phyloP scores from a whole-genome alignment of 805 yeast species.

The Groenewaldozyma salmanticensis region DNA sequence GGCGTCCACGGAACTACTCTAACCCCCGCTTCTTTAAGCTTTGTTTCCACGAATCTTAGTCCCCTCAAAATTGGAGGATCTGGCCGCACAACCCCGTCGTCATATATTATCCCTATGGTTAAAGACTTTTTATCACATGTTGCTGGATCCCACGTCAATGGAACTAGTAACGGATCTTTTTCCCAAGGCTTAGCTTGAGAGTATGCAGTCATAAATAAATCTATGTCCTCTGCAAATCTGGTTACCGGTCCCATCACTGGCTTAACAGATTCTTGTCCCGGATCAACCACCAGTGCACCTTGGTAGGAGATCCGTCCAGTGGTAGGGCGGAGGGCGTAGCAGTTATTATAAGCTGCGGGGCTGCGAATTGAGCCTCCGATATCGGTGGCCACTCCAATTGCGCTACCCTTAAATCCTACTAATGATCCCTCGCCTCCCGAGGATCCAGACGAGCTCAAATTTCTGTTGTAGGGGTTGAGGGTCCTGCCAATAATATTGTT shows the following conservation, averaged over 20 bases:
- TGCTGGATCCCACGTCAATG: constrained; percentile 11
- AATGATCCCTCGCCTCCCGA: constrained; percentile 48
- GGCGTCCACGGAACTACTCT: constrained; percentile 23
- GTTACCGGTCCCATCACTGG: constrained; percentile 62
- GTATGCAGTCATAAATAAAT: constrained; percentile 49
- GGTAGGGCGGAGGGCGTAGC: constrained; percentile 37
- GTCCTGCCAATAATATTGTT: constrained; percentile 39
- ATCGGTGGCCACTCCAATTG: constrained; percentile 42
- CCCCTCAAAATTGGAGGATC: constrained; percentile 43
- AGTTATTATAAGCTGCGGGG: constrained; percentile 36
- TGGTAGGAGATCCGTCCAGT: constrained; percentile 31
- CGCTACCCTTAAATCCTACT: constrained; percentile 36
- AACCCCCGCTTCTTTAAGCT: constrained; percentile 8
- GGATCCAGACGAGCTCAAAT: constrained; percentile 42
- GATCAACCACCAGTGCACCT: constrained; percentile 25
- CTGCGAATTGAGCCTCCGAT: constrained; percentile 44
- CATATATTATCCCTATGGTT: not conserved
- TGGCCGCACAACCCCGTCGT: constrained; percentile 37
- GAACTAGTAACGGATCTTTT: constrained; percentile 5
- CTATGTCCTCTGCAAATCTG: constrained; percentile 48
- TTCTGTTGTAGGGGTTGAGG: constrained; percentile 35
- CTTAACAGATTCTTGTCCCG: constrained; percentile 57
- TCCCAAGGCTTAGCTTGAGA: constrained; percentile 15
- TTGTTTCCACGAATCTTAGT: constrained; percentile 25
- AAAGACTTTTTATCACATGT: not conserved